Base-by-base conservation (phyloP, 306 rosid genomes). In the Vigna hirtella region DNA sequence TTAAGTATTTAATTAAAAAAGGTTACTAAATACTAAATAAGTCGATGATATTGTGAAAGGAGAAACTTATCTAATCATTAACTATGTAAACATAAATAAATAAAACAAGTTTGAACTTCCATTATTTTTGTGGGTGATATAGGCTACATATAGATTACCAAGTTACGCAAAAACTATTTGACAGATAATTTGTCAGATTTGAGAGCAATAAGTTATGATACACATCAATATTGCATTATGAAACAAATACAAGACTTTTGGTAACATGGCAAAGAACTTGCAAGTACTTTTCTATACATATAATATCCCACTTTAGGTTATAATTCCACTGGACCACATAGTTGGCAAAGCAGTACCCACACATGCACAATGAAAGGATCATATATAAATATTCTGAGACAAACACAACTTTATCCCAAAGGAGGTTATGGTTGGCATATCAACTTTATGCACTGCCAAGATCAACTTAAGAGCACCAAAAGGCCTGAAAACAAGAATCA, bases 401-500 rank as follows among this genome's bases (percentile, higher is more conserved):
- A 50, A 49, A 71, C 66, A 50, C 10, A 13, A 71, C 73, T 72
- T 51, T 49, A 63, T 51, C 78, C 61, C 20, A 50, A 7, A 61
- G 18, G 58, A 50, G 40, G 16, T 53, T 61, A 7, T n/a, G n/a
- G 22, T 38, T 70, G 52, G 53, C 75, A 32, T 20, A 70, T 32
- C 55, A 43, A 14, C 34, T 40, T 84, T 38, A 65, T 36, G 50
- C 70, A 38, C 4, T 36, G 15, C 50, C 50, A 65, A 38, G 50
- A 38, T 65, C 70, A 69, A 18, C 71, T 70, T 49, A 79, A 51
- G 64, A 84, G 77, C 90, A 84, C 81, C 79, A 76, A n/a, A 76
- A 76, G 22, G 81, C 83, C 90, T 84, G 86, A 83, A 79, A 69
- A 36, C 38, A 76, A 20, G 13, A 50, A 26, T 22, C 45, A 34